phyloP scores from a whole-genome alignment of 2,329 filamentous ascomycete genomes.

The Fusarium humuli region DNA sequence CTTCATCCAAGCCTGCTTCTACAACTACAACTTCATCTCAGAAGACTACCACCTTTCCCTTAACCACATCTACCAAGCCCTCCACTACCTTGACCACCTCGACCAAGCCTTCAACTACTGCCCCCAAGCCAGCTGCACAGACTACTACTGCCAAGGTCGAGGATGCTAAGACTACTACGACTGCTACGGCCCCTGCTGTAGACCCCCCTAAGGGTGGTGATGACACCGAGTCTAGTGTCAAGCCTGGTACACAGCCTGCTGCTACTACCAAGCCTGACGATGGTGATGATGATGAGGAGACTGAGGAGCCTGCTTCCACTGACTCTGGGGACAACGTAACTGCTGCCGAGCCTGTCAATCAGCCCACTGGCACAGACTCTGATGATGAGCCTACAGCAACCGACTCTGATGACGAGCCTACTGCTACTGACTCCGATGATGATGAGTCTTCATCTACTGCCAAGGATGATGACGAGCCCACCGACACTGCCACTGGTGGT shows the following conservation, averaged over 20 bases:
- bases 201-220: background rate
- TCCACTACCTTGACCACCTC: background rate
- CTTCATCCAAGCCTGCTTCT: background rate
- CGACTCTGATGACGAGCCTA: background rate
- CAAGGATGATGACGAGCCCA: background rate
- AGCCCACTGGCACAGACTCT: background rate
- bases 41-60: background rate
- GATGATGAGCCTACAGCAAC: background rate
- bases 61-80: background rate
- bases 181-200: background rate
- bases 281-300: background rate
- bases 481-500: background rate
- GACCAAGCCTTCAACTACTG: background rate
- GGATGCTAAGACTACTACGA: background rate
- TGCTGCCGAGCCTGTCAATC: background rate
- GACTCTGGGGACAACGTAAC: background rate
- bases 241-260: background rate
- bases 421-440: background rate
- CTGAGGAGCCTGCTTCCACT: background rate
- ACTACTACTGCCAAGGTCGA: background rate
- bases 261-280: background rate
- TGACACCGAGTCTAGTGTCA: background rate
- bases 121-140: background rate
- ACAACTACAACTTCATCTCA: background rate
- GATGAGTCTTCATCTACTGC: background rate